Percentiles rank a stretch among this genome's conserved stretches.
These are phyloP conservation scores for Penstemon newberryi DNA, from an alignment of 257 asterid species.

Conservation along the genomic window DNA sequence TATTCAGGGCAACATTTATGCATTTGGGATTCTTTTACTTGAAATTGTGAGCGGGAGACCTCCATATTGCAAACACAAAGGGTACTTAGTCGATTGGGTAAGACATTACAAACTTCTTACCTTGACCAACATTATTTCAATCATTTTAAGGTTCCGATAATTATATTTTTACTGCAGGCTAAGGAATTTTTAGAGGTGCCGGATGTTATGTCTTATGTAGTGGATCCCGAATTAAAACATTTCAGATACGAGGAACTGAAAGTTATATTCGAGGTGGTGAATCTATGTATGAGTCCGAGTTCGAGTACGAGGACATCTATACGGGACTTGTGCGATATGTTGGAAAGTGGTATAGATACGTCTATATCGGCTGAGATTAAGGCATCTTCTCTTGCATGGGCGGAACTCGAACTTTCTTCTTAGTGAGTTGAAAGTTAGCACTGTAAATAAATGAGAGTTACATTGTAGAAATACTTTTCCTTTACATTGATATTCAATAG, in stretches of 20 bases:
- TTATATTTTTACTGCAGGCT: slow-evolving; percentile 50
- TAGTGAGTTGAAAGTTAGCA: slow-evolving; percentile 38
- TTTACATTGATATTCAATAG: no score
- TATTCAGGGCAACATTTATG: slow-evolving; percentile 72
- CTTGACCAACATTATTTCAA: not conserved
- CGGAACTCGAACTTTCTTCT: slow-evolving; percentile 84
- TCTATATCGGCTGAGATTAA: slow-evolving; percentile 72
- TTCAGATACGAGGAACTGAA: slow-evolving; percentile 71
- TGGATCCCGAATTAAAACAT: slow-evolving; percentile 84
- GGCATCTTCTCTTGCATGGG: slow-evolving; percentile 89
- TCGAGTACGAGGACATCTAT: slow-evolving; percentile 55
- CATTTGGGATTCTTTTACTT: slow-evolving; percentile 80
- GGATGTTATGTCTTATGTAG: slow-evolving; percentile 53
- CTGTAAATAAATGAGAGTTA: slow-evolving; percentile 26
- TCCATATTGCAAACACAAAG: slow-evolving; percentile 80
- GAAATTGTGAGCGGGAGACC: slow-evolving; percentile 92
- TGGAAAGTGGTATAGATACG: slow-evolving; percentile 73
- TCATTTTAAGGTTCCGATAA: not conserved
- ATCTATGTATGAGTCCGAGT: slow-evolving; percentile 52
- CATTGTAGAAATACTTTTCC: no score
- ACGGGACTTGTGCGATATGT: slow-evolving; percentile 59
- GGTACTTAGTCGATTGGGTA: slow-evolving; percentile 88
- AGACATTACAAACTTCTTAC: slow-evolving; percentile 19
- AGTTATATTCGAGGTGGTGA: slow-evolving; percentile 71
- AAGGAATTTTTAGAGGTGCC: slow-evolving; percentile 67